Evolutionary conservation across 495 filamentous ascomycete genomes (phyloP), one percentile per base, ranked within the genome.

Genomic region (Mycothermus thermophilus): DNA sequence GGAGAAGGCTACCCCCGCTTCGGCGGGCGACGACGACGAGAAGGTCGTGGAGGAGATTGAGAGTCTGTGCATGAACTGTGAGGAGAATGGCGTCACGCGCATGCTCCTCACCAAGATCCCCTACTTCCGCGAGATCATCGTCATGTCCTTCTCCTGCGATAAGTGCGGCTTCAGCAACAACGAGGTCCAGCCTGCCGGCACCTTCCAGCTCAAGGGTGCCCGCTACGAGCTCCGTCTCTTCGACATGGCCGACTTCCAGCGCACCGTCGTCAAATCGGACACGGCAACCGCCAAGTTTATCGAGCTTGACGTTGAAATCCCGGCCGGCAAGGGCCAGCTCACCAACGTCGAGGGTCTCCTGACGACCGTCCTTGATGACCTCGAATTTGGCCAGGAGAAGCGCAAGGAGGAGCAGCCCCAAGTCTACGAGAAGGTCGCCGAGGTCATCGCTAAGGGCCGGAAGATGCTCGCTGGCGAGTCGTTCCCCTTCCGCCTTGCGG

Each of bases 81-180:
- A 85, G 40, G 74, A 88, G 42, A 77, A 93, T 69, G 88, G 90
- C 57, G 75, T 57, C 0, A 97, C 90, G 8, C 74, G 81, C 30
- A 67, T 97, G 16, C 68, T 96, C 15, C 72, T 96, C 25, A 87
- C 88, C 29, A 74, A 77, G 30, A 93, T 99, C 14, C 92, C 90
- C 14, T 95, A 77, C 65, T 96, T 99, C 69, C 81, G 83, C 51
- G 90, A 99, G 54, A 74, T 96, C 40, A 83, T 99, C 42, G 71
- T 99, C 43, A 93, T 93, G 74, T 94, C 86, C 30, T 99, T 99
- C 63, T 73, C 73, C 40, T 99, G 90, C 61, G 71, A 79, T 1
- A 72, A 93, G 52, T 99, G 90, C 62, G 58, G 75, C 52, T 83
- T 93, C 57, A 68, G 74, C 37, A 88, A 95, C 64, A 86, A 85